Evolutionary conservation across 2,329 filamentous ascomycete species (phyloP), one percentile per base, ranked within the genome.

Genomic region (Xylariaceae sp.): DNA sequence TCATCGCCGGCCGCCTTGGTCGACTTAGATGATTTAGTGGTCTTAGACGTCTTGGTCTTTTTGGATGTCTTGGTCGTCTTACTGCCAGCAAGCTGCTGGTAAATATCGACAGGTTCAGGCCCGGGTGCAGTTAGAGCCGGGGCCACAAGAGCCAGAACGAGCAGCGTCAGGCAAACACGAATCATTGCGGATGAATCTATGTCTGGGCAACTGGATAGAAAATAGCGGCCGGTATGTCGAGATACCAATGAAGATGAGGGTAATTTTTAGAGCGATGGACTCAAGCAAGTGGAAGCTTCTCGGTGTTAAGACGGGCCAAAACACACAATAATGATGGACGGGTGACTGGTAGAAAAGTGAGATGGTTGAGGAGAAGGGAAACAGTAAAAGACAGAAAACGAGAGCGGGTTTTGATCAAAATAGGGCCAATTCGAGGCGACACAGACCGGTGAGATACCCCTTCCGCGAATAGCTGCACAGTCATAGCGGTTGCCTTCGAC

Each of bases 41-140:
- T 32, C 29, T 45, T 45, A 11, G 34, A 8, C 9, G 34, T 8
- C 4, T 30, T n/a, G 31, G 39, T 30, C 2, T 27, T 30, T 27
- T 11, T 6, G 26, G 26, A n/a, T 4, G 9, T 12, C 4, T 29
- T 19, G 6, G 5, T n/a, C 6, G 43, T 2, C 4, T 43, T 8
- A n/a, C 26, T 7, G 12, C 6, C 19, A 29, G 12, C 30, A 32
- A 27, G 11, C 12, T 52, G 35, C 26, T 51, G 44, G n/a, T 8
- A 9, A 11, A 43, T 7, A 12, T 11, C 2, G n/a, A 11, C 8
- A 45, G 27, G 31, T 4, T 49, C n/a, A 31, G 45, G 31, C 19
- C 54, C 53, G 3, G 57, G 54, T 31, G 42, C 46, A 34, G 51
- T 34, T 2, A 59, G 37, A 40, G 46, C 46, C 8, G 54, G 45